Conservation (phyloP, 225 moss, liverwort and hornwort genomes). For the Rhytidiadelphus loreus region DNA sequence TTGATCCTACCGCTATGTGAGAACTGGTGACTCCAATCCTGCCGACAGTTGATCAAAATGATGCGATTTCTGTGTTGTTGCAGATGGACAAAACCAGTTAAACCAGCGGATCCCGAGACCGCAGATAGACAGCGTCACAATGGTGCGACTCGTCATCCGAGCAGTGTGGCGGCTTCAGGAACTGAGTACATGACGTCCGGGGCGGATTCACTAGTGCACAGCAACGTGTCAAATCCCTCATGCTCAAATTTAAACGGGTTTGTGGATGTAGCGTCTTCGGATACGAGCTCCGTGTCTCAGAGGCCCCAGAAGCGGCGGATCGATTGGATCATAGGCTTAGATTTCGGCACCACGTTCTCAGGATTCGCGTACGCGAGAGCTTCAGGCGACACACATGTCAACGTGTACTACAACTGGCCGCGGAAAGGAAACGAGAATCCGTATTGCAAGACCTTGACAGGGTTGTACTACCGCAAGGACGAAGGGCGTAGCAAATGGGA, state of each 20-base stretch:
- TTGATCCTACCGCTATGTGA: not conserved
- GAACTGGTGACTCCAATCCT: not conserved
- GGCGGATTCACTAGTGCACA: not conserved
- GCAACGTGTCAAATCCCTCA: not conserved
- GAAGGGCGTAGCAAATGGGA: not conserved
- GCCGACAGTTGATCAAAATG: not conserved
- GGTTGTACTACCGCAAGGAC: conserved; percentile 1
- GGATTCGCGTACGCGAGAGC: conserved; percentile 37
- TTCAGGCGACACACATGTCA: not conserved
- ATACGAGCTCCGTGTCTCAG: too few species aligned
- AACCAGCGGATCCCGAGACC: not conserved
- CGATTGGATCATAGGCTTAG: conserved; percentile 31
- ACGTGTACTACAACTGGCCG: conserved; percentile 7
- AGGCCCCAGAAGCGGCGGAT: not conserved
- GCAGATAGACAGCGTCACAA: too few species aligned
- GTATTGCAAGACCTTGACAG: conserved; percentile 28
- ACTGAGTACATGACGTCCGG: too few species aligned
- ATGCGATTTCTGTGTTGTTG: not conserved
- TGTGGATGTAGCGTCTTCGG: not conserved
- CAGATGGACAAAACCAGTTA: not conserved
- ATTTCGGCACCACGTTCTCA: conserved; percentile 55
- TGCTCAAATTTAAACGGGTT: not conserved
- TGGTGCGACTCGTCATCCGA: not conserved
- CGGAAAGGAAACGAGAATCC: not conserved
- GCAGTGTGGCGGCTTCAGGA: too few species aligned